Base-by-base conservation (phyloP, 306 rosid genomes). In the Vigna trinervia region DNA sequence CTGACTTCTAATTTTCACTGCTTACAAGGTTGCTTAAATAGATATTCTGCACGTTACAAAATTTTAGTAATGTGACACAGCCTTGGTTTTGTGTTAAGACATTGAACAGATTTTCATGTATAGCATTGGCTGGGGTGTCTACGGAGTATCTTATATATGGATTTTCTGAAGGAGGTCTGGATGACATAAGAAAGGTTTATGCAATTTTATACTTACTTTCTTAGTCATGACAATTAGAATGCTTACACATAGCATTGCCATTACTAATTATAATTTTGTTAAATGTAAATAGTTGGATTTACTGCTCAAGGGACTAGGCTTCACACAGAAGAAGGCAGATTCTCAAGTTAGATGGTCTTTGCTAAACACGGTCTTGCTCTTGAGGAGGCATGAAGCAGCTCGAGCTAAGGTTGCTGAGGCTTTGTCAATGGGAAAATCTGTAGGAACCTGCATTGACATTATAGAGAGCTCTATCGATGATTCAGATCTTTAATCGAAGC, bases 281-380 rank as follows among this genome's bases (percentile, higher is more conserved):
- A 10, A 80, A 73, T 68, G 70, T 78, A 45, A 45, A 61, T 84
- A 89, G 97, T 74, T 90, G 89, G 98, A 92, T 77, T 36, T 78
- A 48, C 76, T 92, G 87, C 87, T 88, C 17, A 74, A 82, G 56
- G 78, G 97, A 68, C 67, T 92, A 47, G 97, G 95, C 58, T 92
- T 95, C 87, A 92, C 97, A 19, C 97, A 92, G 81, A 92, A 95
- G 93, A 95, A 95, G 71, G 89, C 85, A 6, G 96, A 95, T 75
- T 92, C 98, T 52, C 93, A 95, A 77, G 97, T 90, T 46, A 88
- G 98, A 84, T 95, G 97, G 98, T 91, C 98, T 36, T 85, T 95
- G 48, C 88, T 92, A 38, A 92, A 90, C 82, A 89, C 91, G 0
- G 73, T 94, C 64, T 41, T 87, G 45, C 87, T 94, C 60, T 62